A percentile compares a stretch with the other conserved stretches of the same genome.
Evolutionary conservation across 179 eudicot species (phyloP).

Genomic region (Beta macrorhiza): DNA sequence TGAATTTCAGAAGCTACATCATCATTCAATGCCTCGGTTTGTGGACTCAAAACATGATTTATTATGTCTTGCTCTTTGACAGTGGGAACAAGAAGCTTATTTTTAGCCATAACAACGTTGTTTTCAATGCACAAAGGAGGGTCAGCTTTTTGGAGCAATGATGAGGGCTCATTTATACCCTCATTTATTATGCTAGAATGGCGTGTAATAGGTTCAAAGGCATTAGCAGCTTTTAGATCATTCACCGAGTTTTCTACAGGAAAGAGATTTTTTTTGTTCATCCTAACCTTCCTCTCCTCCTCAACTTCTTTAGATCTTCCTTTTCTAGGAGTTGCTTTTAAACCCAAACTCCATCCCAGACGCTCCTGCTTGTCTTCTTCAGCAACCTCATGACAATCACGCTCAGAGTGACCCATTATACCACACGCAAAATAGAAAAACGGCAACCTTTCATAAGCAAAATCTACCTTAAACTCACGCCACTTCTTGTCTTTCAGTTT

Average conservation of each 20-base stretch:
- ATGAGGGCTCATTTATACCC: no score
- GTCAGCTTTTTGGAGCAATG: no score
- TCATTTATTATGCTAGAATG: no score
- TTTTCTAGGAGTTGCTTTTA: background rate
- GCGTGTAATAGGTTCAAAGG: no score
- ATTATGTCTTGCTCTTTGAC: no score
- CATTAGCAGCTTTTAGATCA: background rate
- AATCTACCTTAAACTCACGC: background rate
- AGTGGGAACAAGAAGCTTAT: no score
- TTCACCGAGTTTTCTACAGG: background rate
- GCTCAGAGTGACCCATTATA: background rate
- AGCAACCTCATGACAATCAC: background rate
- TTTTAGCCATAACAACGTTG: no score
- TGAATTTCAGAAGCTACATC: no score
- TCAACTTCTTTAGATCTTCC: background rate
- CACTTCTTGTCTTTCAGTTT: no score
- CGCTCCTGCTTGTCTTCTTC: background rate
- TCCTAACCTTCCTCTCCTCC: background rate
- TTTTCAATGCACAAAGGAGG: no score
- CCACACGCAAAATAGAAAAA: background rate
- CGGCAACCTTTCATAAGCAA: background rate
- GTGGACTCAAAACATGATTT: no score
- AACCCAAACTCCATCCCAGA: background rate
- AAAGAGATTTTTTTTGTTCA: background rate
- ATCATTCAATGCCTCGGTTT: no score